Base-by-base conservation (phyloP, 164 flowering plant genomes). In the Annona squamosa region DNA sequence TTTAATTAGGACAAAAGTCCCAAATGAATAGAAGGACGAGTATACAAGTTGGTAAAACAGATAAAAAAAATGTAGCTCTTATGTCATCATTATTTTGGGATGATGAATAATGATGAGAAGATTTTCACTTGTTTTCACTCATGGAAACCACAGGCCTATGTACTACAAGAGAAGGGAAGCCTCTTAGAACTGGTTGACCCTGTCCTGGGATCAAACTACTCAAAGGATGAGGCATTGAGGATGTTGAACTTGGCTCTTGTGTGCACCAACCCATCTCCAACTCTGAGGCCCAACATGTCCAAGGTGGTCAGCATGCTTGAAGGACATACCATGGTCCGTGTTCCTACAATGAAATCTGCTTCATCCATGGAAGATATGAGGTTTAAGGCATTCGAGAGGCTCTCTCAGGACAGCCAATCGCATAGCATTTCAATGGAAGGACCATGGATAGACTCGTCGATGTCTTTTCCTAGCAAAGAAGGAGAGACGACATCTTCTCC, bases 391-490 rank as follows among this genome's bases (percentile, higher is more conserved):
- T 80, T 86, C n/a, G 75, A 73, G 71, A 67, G 16, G 43, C 16
- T 67, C n/a, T 80, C 86, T 3, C 79, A 47, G 13, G 83, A 79
- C 2, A 75, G 81, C 48, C 76, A 77, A 2, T 77, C 18, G 4
- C 83, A 68, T 43, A 77, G 79, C 65, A 65, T 79, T 5, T 81
- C 85, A 3, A 74, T 64, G 76, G 81, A 81, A 68, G 89, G 75
- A 5, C 87, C 89, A 5, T 85, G 85, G 86, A 67, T 71, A 2
- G 88, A 83, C 73, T 83, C 90, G 5, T 77, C 88, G 0, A 56
- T 71, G 56, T 79, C 84, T 47, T 1, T 66, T 45, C 70, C 4
- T 3, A 74, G 79, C 64, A 77, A 79, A 48, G 84, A 78, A 16
- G 82, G 66, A 19, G 64, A 41, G 16, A 72, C 68, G 16, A 72